A percentile compares a stretch with the other conserved stretches of the same genome.
phyloP scores from a whole-genome alignment of 2,329 filamentous ascomycete genomes.

The Colletotrichum magnum region DNA sequence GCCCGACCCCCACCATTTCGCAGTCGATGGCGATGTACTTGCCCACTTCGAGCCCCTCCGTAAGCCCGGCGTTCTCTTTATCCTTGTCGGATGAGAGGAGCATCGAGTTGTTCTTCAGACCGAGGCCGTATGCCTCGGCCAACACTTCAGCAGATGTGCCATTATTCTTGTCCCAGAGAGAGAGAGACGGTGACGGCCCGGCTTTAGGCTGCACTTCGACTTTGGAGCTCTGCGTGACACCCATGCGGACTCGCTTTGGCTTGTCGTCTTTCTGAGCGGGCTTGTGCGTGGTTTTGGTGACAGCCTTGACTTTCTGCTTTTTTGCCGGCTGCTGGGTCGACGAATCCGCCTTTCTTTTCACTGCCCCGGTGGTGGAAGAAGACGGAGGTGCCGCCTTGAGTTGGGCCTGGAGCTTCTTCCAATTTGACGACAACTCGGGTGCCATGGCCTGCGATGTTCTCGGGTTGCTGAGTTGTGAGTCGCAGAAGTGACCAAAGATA shows the following conservation, averaged over 20 bases:
- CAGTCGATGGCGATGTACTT: slow-evolving; percentile 96
- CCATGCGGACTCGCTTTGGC: slow-evolving; percentile 63
- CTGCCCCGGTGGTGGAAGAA: slow-evolving; percentile 45
- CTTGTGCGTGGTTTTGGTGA: slow-evolving; percentile 36
- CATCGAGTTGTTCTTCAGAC: slow-evolving; percentile 63
- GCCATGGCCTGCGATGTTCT: slow-evolving; percentile 52
- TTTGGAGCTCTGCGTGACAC: slow-evolving; percentile 66
- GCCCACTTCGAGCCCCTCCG: slow-evolving; percentile 76
- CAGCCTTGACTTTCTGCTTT: slow-evolving; percentile 47
- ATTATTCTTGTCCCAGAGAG: slow-evolving; percentile 73
- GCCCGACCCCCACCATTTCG: slow-evolving; percentile 95
- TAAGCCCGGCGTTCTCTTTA: slow-evolving; percentile 75
- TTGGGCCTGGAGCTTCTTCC: slow-evolving; percentile 82
- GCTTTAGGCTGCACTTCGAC: slow-evolving; percentile 54
- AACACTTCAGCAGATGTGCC: slow-evolving; percentile 72
- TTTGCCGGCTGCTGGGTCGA: slow-evolving; percentile 47
- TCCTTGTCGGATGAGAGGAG: slow-evolving; percentile 60
- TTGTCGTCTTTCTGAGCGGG: slow-evolving; percentile 33
- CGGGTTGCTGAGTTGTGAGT: background rate
- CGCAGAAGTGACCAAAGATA: background rate
- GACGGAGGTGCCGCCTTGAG: slow-evolving; percentile 63
- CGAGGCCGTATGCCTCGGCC: slow-evolving; percentile 73
- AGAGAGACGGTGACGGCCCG: slow-evolving; percentile 67
- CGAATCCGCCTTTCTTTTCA: slow-evolving; percentile 58
- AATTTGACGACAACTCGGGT: slow-evolving; percentile 75